Base-by-base conservation (phyloP, 139 green algal species). In the Tetradesmus obliquus region DNA sequence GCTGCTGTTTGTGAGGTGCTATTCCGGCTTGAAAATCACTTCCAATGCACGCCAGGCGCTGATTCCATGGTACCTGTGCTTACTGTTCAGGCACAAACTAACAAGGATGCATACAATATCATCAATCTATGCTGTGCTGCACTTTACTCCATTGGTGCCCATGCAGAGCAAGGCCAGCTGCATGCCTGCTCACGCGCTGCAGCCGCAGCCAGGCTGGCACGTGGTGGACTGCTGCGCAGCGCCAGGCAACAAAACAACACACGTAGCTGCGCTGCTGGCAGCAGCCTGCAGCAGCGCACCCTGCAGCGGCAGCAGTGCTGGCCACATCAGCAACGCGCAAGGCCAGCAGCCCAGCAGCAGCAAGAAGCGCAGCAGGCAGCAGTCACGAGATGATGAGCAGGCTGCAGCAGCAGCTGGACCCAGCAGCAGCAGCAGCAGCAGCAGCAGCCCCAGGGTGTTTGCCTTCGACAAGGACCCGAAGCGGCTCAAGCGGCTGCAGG, bases 181-280 rank as follows among this genome's bases (percentile, higher is more conserved):
- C 95, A 96, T 99, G 94, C 96, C 97, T 19, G 98, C 98, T 0
- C 94, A 95, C 79, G 97, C 96, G 17, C 93, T 99, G 80, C 69
- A 22, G n/a, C 98, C 98, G 10, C 15, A 95, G 71, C 81, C 95
- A 1, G 95, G 95, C 24, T 99, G 96, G 97, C 91, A 92, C 19
- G 94, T 99, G 17, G 60, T 99, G 82, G 98, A 99, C 94, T 96
- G 95, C 66, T 99, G 98, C 92, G 97, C 98, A 0, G 98, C 98
- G 5, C 98, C 98, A 1, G 98, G 98, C 79, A 99, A 99, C 96
- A 99, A 99, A 92, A 99, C 98, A 1, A 99, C 98, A 0, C 98
- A 99, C 88, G 79, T 99, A 51, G 98, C 97, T 3, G 95, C 97
- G 45, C 90, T 98, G 13, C 92, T 98, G 82, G 88, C 81, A 15